Base-by-base conservation (phyloP, 805 yeast genomes). In the Candida rishiriensis region DNA sequence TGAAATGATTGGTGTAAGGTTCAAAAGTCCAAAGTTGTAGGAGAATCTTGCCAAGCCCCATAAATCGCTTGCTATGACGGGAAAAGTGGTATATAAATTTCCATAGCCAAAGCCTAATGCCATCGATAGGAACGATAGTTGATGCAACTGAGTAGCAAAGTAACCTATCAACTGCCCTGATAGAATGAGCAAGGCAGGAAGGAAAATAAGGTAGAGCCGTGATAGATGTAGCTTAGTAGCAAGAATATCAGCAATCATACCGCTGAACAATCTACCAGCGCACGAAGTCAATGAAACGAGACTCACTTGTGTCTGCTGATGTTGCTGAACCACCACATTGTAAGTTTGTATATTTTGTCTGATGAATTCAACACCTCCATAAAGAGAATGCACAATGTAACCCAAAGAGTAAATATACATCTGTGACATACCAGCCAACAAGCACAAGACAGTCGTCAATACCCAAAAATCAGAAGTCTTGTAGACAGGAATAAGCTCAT, bases 341-440 rank as follows among this genome's bases (percentile, higher is more conserved):
- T 68, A 39, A 35, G 38, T 38, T 9, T 43, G 41, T 5, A 48
- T 21, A 32, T 46, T 43, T 29, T 44, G 32, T 26, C 36, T 17
- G 12, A 54, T 53, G 29, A 48, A 49, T 1, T 49, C 44, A 3
- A 54, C 48, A 1, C 55, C 63, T 3, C 55, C 60, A 15, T 63
- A 54, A 33, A 79, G 62, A 0, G 85, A 76, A 41, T 69, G 68
- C 12, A 82, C 85, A 53, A 85, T 76, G 54, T 80, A 83, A 0
- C 95, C 95, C 33, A 85, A 78, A 0, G 87, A 78, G 52, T 80
- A 83, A 34, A 85, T 85, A 57, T 81, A 86, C 75, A 83, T 76
- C 54, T 85, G 91, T 26, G 89, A 85, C 44, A 79, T 59, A 0
- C 88, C 90, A 10, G 85, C 77, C 14, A 78, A 56, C 16, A 82